These are phyloP conservation scores for Fraxinus baroniana DNA, from an alignment of 305 asterid species.

Conservation along the genomic window DNA sequence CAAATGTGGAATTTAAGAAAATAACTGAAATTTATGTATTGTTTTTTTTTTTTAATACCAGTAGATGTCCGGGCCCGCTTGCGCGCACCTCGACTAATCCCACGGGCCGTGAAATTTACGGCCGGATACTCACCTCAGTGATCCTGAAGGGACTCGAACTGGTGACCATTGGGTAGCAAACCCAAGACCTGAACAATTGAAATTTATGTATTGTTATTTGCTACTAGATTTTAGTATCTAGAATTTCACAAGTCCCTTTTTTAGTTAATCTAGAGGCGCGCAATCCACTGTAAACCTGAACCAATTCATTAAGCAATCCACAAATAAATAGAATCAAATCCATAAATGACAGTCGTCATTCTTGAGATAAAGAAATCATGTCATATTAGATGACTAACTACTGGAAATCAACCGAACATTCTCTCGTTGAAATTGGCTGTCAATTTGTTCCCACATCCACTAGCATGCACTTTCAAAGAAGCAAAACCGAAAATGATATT, in stretches of 20 bases:
- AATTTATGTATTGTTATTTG: too few species aligned
- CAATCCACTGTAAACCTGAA: background rate
- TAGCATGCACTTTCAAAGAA: background rate
- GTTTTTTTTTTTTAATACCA: too few species aligned
- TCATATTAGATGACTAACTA: background rate
- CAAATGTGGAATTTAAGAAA: background rate
- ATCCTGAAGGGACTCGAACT: too few species aligned
- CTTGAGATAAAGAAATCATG: background rate
- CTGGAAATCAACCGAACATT: background rate
- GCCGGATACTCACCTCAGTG: too few species aligned
- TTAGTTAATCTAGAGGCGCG: background rate
- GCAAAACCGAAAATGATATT: background rate
- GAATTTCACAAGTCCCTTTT: background rate
- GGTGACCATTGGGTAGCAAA: too few species aligned
- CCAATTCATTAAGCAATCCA: background rate
- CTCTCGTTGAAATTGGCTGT: background rate
- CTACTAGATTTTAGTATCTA: background rate
- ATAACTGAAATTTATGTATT: background rate
- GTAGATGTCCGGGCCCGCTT: too few species aligned
- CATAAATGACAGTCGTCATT: background rate
- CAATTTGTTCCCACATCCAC: constrained; percentile 29
- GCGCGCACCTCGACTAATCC: too few species aligned
- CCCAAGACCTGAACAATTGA: too few species aligned
- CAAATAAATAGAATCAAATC: background rate
- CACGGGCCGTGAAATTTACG: too few species aligned